Percentiles rank a stretch among this genome's conserved stretches.
Conservation (phyloP, 176 grass and related monocot genomes). For the Zizania latifolia region DNA sequence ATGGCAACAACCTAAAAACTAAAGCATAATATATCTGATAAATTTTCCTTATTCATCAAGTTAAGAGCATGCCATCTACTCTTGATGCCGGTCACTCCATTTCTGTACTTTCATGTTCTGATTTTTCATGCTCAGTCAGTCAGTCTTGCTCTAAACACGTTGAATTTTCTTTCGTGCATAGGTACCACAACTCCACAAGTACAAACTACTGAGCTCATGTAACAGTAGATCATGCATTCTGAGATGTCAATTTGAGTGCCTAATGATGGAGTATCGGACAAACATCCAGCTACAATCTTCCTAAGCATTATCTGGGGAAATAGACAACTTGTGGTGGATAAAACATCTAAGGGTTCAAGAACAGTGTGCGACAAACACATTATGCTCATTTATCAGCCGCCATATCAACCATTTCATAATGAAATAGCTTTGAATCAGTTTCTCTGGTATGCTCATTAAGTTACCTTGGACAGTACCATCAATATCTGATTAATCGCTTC, state of each 20-base stretch:
- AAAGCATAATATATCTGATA: neutral
- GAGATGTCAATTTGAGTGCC: neutral
- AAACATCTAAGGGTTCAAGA: neutral
- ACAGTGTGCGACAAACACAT: neutral
- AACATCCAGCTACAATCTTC: neutral
- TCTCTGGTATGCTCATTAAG: too few relatives aligned
- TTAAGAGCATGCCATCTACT: neutral
- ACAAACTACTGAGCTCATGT: neutral
- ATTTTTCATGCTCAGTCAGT: slow-evolving; percentile 1
- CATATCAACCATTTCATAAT: neutral
- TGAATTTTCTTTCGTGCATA: neutral
- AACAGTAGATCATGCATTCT: neutral
- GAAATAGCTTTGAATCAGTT: neutral
- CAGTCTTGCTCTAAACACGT: too few relatives aligned
- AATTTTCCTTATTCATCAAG: neutral
- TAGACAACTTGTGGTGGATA: neutral
- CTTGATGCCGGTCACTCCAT: neutral
- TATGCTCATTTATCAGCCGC: neutral
- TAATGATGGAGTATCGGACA: neutral
- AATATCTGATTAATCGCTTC: slow-evolving; percentile 59
- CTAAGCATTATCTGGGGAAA: neutral
- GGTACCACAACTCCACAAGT: neutral
- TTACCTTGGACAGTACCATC: slow-evolving; percentile 42
- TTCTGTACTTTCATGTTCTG: neutral
- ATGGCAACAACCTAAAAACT: neutral